Evolutionary conservation across 345 rosid species (phyloP), one percentile per base, ranked within the genome.

Genomic region (Hibiscus mutabilis): DNA sequence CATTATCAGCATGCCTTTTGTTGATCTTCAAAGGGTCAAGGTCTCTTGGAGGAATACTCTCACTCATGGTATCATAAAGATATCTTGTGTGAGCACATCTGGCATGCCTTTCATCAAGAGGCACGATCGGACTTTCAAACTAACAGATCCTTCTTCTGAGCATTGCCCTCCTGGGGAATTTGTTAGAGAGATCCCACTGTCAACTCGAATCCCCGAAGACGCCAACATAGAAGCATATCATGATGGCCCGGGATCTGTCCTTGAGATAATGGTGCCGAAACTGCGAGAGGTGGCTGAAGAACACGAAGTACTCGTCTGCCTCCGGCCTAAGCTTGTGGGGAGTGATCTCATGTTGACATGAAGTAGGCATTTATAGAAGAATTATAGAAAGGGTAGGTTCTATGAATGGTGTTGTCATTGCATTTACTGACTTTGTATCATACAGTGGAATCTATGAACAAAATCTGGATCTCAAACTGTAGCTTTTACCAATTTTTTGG

Each of bases 111-210:
- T 88, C 83, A 85, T 95, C 79, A 89, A 90, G 82, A 84, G 91
- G 79, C 95, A 83, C 47, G 97, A 92, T 24, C 83, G 97, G 80
- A 92, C 98, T 11, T 92, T 95, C 84, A 95, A 95, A 83, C 83
- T 95, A 47, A 84, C 96, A 18, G 99, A 95, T 84, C 91, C 94
- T 46, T 73, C 88, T 22, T 85, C 99, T 0, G 99, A 95, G 87
- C 99, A 92, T 72, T 95, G 99, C 79, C 98, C 96, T 76, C 97
- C 98, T 0, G 99, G 99, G 73, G 99, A 95, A 53, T 95, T 95
- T 66, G 84, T 95, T 69, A 81, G 99, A 84, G 98, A 89, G 67
- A 91, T 95, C 66, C 88, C 92, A 5, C 82, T 95, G 9, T 88
- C 91, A 15, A 90, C 88, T 61, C 86, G 97, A 56, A 92, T 95